Evolutionary conservation across 306 rosid genomes (phyloP).

Genomic region (Dryas octopetala): DNA sequence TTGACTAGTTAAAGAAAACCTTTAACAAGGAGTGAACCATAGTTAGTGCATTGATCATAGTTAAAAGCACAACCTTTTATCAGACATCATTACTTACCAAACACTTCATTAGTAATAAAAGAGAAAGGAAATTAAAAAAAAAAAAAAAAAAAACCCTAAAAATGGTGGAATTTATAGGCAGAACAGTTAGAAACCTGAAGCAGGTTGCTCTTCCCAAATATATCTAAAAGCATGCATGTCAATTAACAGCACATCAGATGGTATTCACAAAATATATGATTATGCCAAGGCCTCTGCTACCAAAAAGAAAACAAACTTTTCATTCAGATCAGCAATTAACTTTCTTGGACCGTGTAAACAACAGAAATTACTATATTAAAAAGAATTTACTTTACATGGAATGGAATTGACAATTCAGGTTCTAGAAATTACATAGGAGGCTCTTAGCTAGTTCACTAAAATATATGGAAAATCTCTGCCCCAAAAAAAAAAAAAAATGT

Average conservation of each 20-base stretch:
- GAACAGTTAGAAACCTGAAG: background rate
- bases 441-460: background rate
- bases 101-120: background rate
- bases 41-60: no score
- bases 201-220: conserved; percentile 3
- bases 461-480: no score
- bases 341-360: background rate
- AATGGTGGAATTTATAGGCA: background rate
- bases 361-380: background rate
- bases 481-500: background rate
- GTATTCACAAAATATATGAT: background rate
- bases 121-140: no score
- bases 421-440: background rate
- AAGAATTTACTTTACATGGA: background rate
- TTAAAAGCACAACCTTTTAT: background rate
- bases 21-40: background rate
- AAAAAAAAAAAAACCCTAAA: background rate
- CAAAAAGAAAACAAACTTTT: background rate
- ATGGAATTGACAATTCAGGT: background rate
- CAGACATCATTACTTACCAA: background rate
- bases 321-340: background rate
- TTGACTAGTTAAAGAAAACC: conserved; percentile 11
- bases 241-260: background rate
- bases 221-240: background rate
- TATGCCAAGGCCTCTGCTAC: background rate